Evolutionary conservation across 148 eudicot genomes (phyloP).

Genomic region (Amaranthus hypochondriacus): DNA sequence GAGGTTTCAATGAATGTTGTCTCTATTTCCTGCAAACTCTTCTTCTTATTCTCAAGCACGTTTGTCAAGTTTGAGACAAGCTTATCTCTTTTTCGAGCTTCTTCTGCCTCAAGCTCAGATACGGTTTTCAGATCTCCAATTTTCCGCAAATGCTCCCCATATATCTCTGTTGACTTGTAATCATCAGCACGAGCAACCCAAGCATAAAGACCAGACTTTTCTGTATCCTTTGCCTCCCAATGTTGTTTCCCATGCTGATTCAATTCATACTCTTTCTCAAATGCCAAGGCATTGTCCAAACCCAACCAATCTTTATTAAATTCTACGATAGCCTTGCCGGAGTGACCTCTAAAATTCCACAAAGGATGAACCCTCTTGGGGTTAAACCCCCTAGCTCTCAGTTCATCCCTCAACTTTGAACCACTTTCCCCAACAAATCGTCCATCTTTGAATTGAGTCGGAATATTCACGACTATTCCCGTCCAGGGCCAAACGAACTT

Average conservation of each 20-base stretch:
- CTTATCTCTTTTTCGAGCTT: constrained; percentile 49
- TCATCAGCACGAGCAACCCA: constrained; percentile 99
- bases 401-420: constrained; percentile 79
- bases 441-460: constrained; percentile 56
- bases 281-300: constrained; percentile 69
- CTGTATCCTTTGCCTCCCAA: constrained; percentile 48
- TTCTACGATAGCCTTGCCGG: constrained; percentile 83
- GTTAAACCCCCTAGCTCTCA: constrained; percentile 67
- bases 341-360: constrained; percentile 83
- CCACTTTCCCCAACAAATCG: constrained; percentile 88
- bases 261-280: constrained; percentile 82
- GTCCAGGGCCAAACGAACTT: constrained; percentile 95
- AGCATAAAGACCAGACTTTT: constrained; percentile 61
- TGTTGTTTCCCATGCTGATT: constrained; percentile 79
- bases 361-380: constrained; percentile 78
- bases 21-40: constrained; percentile 54
- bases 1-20: constrained; percentile 51
- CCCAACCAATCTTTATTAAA: constrained; percentile 88
- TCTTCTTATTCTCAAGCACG: constrained; percentile 60
- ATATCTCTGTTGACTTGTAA: constrained; percentile 55
- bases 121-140: constrained; percentile 74
- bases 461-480: constrained; percentile 81
- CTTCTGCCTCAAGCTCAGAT: constrained; percentile 71
- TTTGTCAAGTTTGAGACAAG: constrained; percentile 66
- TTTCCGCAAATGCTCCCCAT: constrained; percentile 83